Base-by-base conservation (phyloP, 176 grass and related monocot genomes). In the Avena atlantica region DNA sequence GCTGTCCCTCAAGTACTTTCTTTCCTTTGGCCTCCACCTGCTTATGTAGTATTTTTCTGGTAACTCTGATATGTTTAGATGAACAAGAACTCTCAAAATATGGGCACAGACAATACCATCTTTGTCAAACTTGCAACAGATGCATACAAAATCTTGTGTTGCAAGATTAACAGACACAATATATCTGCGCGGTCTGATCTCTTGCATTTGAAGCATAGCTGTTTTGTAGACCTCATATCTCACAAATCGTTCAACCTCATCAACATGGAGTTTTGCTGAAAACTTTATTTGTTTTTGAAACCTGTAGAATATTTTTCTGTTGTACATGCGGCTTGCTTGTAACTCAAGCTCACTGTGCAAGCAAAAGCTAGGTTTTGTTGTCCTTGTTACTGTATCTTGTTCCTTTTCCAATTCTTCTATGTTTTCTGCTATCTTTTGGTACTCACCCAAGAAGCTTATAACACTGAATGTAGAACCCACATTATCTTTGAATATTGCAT, bases 131-230 rank as follows among this genome's bases (percentile, higher is more conserved):
- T 55, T 76, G 0, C 4, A 0, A 1, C 10, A 0, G 9, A 48
- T 48, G 45, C 45, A 48, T 4, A 42, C 40, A 42, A 42, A 42
- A 42, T 42, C 40, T 42, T 42, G 5, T 42, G 40, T 42, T 42
- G 5, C 1, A 42, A 19, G 4, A 2, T 27, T 2, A 2, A 49
- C 27, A 4, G 4, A 0, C 0, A 76, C 73, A 9, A 17, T 4
- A 1, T 9, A 76, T 2, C 0, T 76, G 0, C 73, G 4, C 1
- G 25, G 15, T 0, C 14, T 17, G 0, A 17, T 2, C 8, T 9
- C 1, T 1, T 16, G 8, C 0, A 16, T 42, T 1, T 9, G 24
- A 1, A 9, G 48, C 2, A 52, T 31, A 0, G 6, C 6, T 17
- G 21, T 16, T 6, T 56, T 16, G 24, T 52, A 77, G 0, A 56